Evolutionary conservation across 331 rosid genomes (phyloP).

Genomic region (Phaseolus coccineus): DNA sequence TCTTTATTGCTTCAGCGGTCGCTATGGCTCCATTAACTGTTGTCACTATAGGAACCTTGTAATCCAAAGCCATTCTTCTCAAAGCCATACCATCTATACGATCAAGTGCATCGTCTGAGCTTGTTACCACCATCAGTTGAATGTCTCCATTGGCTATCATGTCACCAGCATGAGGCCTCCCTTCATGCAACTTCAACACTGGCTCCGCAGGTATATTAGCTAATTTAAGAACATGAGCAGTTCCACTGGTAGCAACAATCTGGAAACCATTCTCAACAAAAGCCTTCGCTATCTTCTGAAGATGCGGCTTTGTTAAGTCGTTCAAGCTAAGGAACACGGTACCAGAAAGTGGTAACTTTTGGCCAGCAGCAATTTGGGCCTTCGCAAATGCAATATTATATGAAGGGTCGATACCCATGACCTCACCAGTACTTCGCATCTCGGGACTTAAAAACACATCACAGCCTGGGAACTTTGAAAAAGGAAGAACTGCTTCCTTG

Average conservation of each 20-base stretch:
- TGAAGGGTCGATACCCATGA: slow-evolving; percentile 86
- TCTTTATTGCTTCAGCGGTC: slow-evolving; percentile 89
- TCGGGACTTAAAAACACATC: slow-evolving; percentile 95
- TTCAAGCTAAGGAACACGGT: slow-evolving; percentile 90
- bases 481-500: slow-evolving; percentile 98
- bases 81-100: slow-evolving; percentile 90
- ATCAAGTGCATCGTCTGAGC: slow-evolving; percentile 91
- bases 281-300: slow-evolving; percentile 79
- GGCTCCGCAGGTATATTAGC: slow-evolving; percentile 72
- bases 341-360: slow-evolving; percentile 83
- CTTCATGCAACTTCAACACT: slow-evolving; percentile 94
- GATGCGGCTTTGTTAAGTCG: slow-evolving; percentile 88
- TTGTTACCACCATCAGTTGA: slow-evolving; percentile 95
- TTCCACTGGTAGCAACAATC: slow-evolving; percentile 93
- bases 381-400: slow-evolving; percentile 92
- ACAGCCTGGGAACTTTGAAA: slow-evolving; percentile 91
- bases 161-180: slow-evolving; percentile 96
- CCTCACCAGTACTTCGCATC: slow-evolving; percentile 99
- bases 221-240: slow-evolving; percentile 70
- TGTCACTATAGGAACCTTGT: slow-evolving; percentile 92
- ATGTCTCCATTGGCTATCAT: slow-evolving; percentile 92
- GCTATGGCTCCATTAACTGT: slow-evolving; percentile 95
- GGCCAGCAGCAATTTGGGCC: slow-evolving; percentile 97
- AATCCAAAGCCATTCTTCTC: slow-evolving; percentile 87
- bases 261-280: slow-evolving; percentile 68